Evolutionary conservation across 2,329 filamentous ascomycete species (phyloP), one percentile per base, ranked within the genome.

Genomic region (Talaromyces pinophilus): DNA sequence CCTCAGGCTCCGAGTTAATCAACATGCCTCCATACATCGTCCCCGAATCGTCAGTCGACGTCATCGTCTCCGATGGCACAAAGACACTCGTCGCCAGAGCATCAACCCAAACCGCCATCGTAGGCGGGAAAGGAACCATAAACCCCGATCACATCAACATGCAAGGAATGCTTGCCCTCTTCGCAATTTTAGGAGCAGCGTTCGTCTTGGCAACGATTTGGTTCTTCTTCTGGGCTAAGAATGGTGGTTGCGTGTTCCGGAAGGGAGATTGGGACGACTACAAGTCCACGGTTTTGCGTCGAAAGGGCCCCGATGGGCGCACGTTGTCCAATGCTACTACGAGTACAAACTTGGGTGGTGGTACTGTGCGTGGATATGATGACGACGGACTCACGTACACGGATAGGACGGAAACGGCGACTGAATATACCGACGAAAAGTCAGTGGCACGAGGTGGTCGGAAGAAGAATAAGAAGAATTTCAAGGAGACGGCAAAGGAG

Each of bases 221-320:
- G 93, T 97, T 99, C 85, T 98, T 99, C 86, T 96, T 96, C 85
- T 96, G 92, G 91, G 94, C 94, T 66, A 94, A 91, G 81, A 97
- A 98, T 72, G 95, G 95, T 68, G 95, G 95, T 15, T 97, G 98
- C 82, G 83, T 91, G 69, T 98, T 93, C 84, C 86, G 86, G 57
- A 82, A 96, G 69, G 84, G 87, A 42, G 95, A 99, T 79, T 99
- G 95, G 94, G 94, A 98, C 5, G 95, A 99, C 75, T 99, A 99
- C 87, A 98, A 98, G 78, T 90, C 91, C 1, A 97, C 94, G 0
- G 95, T 99, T 1, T 81, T 99, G 55, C 87, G 95, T 50, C 90
- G 93, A 63, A 93, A 90, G 74, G 93, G 93, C 0, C 92, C 93
- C 5, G 93, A 97, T 79, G 94, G 94, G 48, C 93, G 90, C 54